Conservation (phyloP, 495 filamentous ascomycete genomes). For the Penicillium fimorum region DNA sequence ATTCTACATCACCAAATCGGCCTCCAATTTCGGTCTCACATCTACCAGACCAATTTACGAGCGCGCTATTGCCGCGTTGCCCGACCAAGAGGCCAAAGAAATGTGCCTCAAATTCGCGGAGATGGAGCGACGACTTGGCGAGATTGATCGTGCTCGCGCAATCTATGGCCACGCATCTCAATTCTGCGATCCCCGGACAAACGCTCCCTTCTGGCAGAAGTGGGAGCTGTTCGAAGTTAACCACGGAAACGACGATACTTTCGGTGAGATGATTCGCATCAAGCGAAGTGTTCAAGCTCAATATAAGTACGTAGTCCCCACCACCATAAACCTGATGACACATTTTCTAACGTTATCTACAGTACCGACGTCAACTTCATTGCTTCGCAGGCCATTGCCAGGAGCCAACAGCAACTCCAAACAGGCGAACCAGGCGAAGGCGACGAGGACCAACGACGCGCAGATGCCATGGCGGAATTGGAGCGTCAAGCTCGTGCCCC, state of each 20-base stretch:
- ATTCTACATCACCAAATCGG: slow-evolving; percentile 98
- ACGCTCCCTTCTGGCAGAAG: slow-evolving; percentile 87
- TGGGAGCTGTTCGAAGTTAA: slow-evolving; percentile 97
- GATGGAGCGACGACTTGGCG: slow-evolving; percentile 94
- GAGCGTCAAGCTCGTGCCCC: slow-evolving; percentile 89
- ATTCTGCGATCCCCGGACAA: slow-evolving; percentile 93
- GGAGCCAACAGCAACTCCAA: slow-evolving; percentile 62
- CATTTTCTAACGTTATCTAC: slow-evolving; percentile 20
- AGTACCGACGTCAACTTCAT: slow-evolving; percentile 98
- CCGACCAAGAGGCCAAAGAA: slow-evolving; percentile 89
- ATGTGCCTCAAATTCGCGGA: slow-evolving; percentile 99
- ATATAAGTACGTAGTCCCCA: slow-evolving; percentile 67
- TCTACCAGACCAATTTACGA: slow-evolving; percentile 98
- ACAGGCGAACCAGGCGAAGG: slow-evolving; percentile 40
- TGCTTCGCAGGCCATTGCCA: slow-evolving; percentile 88
- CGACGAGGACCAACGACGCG: slow-evolving; percentile 54
- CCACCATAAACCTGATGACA: background rate
- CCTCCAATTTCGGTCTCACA: slow-evolving; percentile 94
- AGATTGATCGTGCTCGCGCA: slow-evolving; percentile 92
- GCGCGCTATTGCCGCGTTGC: slow-evolving; percentile 84
- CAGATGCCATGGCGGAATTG: slow-evolving; percentile 87
- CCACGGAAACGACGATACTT: slow-evolving; percentile 98
- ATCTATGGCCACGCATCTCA: slow-evolving; percentile 97
- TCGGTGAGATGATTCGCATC: slow-evolving; percentile 98
- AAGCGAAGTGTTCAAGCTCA: slow-evolving; percentile 96